Evolutionary conservation across 129 eudicot genomes (phyloP).

Genomic region (Apium graveolens): DNA sequence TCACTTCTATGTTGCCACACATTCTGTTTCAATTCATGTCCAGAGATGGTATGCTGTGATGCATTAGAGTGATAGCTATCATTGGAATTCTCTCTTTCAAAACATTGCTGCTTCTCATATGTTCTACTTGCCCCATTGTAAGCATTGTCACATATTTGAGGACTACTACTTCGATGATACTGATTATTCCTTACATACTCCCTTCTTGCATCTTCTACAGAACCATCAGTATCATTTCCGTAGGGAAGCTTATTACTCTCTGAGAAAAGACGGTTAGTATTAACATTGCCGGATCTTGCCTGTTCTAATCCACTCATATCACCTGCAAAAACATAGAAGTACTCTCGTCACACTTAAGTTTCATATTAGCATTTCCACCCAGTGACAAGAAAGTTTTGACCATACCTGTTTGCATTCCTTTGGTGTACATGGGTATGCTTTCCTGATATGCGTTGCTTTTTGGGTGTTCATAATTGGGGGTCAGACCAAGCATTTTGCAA

Average conservation of each 20-base stretch:
- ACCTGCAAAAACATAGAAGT: conserved; percentile 6
- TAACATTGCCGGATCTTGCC: not conserved
- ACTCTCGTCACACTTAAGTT: not conserved
- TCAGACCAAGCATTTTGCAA: conserved; percentile 27
- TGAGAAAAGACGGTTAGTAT: not conserved
- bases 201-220: conserved; percentile 5
- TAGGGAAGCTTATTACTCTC: conserved; percentile 10
- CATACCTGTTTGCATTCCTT: conserved; percentile 12
- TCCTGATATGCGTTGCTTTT: conserved; percentile 11
- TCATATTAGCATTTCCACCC: not conserved
- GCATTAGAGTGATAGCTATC: conserved; percentile 19
- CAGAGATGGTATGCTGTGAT: conserved; percentile 18
- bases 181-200: conserved; percentile 5
- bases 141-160: conserved; percentile 15
- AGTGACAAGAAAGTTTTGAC: not conserved
- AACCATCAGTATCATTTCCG: conserved; percentile 6
- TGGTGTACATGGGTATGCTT: conserved; percentile 10
- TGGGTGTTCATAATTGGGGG: conserved; percentile 20
- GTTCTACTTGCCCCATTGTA: conserved; percentile 7
- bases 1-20: conserved; percentile 19
- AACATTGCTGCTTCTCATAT: conserved; percentile 12
- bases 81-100: conserved; percentile 14
- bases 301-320: conserved; percentile 5
- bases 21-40: conserved; percentile 22
- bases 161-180: conserved; percentile 16